A percentile compares a stretch with the other conserved stretches of the same genome.
Conservation (phyloP, 2,329 filamentous ascomycete genomes). For the Ophiostoma montium region DNA sequence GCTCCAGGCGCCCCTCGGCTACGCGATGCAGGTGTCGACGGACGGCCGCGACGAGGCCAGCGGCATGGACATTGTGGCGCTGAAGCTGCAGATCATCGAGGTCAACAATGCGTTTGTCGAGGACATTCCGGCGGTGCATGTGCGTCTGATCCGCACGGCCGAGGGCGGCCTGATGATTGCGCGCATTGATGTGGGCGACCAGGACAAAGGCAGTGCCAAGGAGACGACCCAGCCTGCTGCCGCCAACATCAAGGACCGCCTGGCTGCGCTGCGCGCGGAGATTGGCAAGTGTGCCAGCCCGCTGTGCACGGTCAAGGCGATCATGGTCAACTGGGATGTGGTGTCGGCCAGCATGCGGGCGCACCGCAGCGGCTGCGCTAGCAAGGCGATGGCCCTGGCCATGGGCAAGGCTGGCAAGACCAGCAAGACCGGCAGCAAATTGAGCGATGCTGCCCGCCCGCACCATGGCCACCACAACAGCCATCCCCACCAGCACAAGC, state of each 20-base stretch:
- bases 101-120: constrained; percentile 42
- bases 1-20: constrained; percentile 30
- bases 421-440: constrained; percentile 2
- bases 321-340: constrained; percentile 31
- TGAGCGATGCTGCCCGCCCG: constrained; percentile 11
- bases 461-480: constrained; percentile 14
- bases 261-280: constrained; percentile 14
- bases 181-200: constrained; percentile 25
- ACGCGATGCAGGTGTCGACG: constrained; percentile 29
- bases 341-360: constrained; percentile 28
- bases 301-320: constrained; percentile 23
- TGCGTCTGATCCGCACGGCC: constrained; percentile 48
- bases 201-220: not conserved
- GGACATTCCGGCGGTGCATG: constrained; percentile 38
- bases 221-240: not conserved
- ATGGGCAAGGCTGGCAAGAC: constrained; percentile 10
- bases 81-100: constrained; percentile 46
- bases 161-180: constrained; percentile 41
- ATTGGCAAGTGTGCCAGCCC: constrained; percentile 27
- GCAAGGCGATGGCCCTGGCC: constrained; percentile 7
- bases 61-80: constrained; percentile 34
- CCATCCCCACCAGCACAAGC: constrained; percentile 12
- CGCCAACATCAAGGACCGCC: not conserved
- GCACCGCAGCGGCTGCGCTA: constrained; percentile 26
- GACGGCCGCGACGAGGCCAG: constrained; percentile 35